These are phyloP conservation scores for Boletus calvinii DNA, from an alignment of 1,284 basidiomycete genomes.

Conservation along the genomic window DNA sequence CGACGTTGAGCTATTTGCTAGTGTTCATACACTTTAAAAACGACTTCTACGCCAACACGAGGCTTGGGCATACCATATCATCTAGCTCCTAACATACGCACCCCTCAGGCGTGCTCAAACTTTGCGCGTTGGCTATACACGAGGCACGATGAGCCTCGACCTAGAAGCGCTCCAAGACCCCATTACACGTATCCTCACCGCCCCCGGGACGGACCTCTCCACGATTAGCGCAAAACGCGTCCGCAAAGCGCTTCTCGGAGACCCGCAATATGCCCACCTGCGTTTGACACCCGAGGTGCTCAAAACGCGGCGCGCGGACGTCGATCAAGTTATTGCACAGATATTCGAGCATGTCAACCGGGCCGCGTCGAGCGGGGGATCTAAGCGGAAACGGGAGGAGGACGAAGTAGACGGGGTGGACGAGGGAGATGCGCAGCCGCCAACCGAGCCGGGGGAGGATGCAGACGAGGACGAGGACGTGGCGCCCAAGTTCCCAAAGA, in stretches of 20 bases:
- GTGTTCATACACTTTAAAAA: not conserved
- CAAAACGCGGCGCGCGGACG: constrained; percentile 54
- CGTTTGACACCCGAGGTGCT: constrained; percentile 52
- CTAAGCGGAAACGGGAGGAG: constrained; percentile 32
- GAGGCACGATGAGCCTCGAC: constrained; percentile 38
- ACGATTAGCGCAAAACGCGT: constrained; percentile 80
- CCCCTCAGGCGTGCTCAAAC: not conserved
- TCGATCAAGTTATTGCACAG: constrained; percentile 57
- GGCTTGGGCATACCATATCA: not conserved
- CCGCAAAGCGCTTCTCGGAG: constrained; percentile 57
- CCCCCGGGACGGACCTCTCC: constrained; percentile 66
- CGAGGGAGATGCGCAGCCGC: constrained; percentile 25
- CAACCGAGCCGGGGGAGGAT: constrained; percentile 33
- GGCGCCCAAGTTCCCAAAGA: constrained; percentile 43
- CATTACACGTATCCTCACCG: constrained; percentile 64
- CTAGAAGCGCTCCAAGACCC: constrained; percentile 52
- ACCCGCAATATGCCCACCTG: constrained; percentile 39
- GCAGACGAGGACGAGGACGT: constrained; percentile 27
- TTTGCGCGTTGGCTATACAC: not conserved
- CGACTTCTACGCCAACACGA: not conserved
- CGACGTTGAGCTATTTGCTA: constrained; percentile 4
- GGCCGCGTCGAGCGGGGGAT: constrained; percentile 31
- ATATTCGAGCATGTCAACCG: constrained; percentile 60
- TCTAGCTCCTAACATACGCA: not conserved
- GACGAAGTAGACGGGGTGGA: constrained; percentile 26